A percentile compares a stretch with the other conserved stretches of the same genome.
phyloP scores from a whole-genome alignment of 345 rosid genomes.

The Acer campestre region DNA sequence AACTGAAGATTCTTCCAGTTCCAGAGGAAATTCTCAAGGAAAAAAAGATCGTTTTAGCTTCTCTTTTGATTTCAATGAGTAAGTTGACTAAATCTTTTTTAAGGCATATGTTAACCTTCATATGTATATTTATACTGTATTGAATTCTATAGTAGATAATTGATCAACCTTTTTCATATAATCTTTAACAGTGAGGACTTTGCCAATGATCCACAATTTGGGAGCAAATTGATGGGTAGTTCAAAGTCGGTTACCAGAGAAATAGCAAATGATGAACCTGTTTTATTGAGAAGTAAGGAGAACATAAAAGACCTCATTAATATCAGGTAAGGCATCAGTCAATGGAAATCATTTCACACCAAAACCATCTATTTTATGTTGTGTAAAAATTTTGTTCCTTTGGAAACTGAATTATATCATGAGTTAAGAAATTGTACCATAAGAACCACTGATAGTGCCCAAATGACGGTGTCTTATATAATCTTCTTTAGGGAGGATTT shows the following conservation, averaged over 20 bases:
- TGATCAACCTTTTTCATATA: slow-evolving; percentile 18
- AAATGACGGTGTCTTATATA: neutral
- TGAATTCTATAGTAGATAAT: slow-evolving; percentile 12
- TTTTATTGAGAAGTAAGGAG: slow-evolving; percentile 28
- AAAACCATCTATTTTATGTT: slow-evolving; percentile 3
- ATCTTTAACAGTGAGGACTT: slow-evolving; percentile 37
- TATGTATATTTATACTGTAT: neutral
- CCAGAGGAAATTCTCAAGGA: slow-evolving; percentile 35
- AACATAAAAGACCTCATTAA: slow-evolving; percentile 25
- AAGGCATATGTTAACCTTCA: slow-evolving; percentile 9
- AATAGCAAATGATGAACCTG: slow-evolving; percentile 27
- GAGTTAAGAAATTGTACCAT: neutral
- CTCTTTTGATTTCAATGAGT: slow-evolving; percentile 84
- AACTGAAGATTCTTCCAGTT: slow-evolving; percentile 41
- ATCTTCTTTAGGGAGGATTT: slow-evolving; percentile 33
- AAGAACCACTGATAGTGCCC: neutral
- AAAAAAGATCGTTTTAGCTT: slow-evolving; percentile 53
- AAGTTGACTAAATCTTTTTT: slow-evolving; percentile 23
- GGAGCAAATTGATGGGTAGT: slow-evolving; percentile 31
- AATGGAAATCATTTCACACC: neutral
- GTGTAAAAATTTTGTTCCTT: neutral
- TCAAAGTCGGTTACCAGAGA: slow-evolving; percentile 25
- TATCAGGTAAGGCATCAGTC: slow-evolving; percentile 39
- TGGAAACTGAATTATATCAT: slow-evolving; percentile 8
- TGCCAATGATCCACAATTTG: slow-evolving; percentile 27